phyloP scores from a whole-genome alignment of 202 grass and related monocot species.

The Setaria italica region DNA sequence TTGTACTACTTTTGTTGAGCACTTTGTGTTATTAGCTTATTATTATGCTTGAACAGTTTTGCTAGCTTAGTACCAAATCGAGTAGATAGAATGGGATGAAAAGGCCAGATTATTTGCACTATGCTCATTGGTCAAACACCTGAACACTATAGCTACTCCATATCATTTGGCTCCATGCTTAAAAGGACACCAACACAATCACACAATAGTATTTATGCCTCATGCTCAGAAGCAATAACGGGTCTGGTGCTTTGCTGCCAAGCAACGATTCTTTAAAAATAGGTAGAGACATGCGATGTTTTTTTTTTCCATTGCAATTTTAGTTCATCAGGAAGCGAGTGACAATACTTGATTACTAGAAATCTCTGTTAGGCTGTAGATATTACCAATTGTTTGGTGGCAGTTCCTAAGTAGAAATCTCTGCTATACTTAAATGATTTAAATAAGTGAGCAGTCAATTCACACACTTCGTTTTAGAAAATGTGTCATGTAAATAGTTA shows the following conservation, averaged over 20 bases:
- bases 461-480: not conserved
- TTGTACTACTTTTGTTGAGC: not conserved
- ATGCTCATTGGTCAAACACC: not conserved
- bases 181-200: not conserved
- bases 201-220: not conserved
- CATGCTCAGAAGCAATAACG: slow-evolving; percentile 11
- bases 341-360: not conserved
- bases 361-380: not conserved
- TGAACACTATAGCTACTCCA: not conserved
- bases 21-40: slow-evolving; percentile 9
- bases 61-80: not conserved
- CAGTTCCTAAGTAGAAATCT: not conserved
- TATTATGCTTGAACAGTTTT: not conserved
- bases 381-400: not conserved
- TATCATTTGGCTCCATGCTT: not conserved
- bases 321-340: not conserved
- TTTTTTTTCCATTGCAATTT: not conserved
- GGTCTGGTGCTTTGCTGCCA: not conserved
- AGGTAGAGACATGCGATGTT: not conserved
- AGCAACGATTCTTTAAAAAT: slow-evolving; percentile 25
- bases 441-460: slow-evolving; percentile 5
- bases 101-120: not conserved
- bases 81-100: slow-evolving; percentile 14
- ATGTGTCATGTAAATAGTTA: not conserved
- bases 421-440: not conserved